Conservation (phyloP, 805 yeast species). For the Candida nitratophila region DNA sequence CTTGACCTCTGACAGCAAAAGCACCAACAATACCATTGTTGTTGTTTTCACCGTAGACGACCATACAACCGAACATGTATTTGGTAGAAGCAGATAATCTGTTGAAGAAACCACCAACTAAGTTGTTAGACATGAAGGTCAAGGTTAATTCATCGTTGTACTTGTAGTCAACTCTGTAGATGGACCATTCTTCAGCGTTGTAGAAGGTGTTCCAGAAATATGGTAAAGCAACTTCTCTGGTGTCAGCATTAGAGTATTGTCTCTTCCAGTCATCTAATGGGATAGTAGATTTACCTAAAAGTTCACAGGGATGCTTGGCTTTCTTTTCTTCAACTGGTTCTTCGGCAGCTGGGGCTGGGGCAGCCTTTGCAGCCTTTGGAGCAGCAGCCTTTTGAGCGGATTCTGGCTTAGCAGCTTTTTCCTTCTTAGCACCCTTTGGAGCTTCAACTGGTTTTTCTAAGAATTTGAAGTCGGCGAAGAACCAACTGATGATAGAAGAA, state of each 20-base stretch:
- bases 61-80: constrained; percentile 88
- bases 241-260: constrained; percentile 93
- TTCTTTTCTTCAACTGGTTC: constrained; percentile 53
- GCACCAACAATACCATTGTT: constrained; percentile 96
- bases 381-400: constrained; percentile 23
- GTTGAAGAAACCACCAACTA: constrained; percentile 96
- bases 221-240: constrained; percentile 89
- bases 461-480: constrained; percentile 42
- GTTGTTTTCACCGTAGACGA: constrained; percentile 98
- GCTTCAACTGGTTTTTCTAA: constrained; percentile 54
- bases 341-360: constrained; percentile 21
- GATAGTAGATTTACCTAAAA: constrained; percentile 63
- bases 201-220: constrained; percentile 94
- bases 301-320: constrained; percentile 87
- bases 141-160: constrained; percentile 96
- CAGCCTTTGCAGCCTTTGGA: constrained; percentile 31
- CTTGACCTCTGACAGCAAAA: constrained; percentile 94
- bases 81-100: constrained; percentile 88
- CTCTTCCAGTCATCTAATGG: constrained; percentile 93
- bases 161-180: constrained; percentile 93
- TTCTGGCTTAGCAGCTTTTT: constrained; percentile 41
- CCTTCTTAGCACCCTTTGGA: constrained; percentile 61
- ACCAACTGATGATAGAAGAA: constrained; percentile 32
- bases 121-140: constrained; percentile 95
- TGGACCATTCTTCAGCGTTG: constrained; percentile 89